These are phyloP conservation scores for Lactarius sp. DNA, from an alignment of 768 basidiomycete species.

Conservation along the genomic window DNA sequence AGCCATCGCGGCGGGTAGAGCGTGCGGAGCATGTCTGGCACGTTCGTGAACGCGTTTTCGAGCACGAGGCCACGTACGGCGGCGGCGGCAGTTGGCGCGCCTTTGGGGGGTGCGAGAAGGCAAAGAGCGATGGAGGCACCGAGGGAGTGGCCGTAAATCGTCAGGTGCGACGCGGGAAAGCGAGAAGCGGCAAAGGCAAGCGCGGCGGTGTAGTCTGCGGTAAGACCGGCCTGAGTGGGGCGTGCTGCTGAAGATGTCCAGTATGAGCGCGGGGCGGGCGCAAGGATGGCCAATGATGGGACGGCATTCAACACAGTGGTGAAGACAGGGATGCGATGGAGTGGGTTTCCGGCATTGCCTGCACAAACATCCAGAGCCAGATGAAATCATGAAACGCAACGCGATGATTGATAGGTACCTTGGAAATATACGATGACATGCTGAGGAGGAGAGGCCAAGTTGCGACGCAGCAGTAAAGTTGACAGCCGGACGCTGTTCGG, in stretches of 20 bases:
- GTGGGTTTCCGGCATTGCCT: conserved; percentile 51
- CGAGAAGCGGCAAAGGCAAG: conserved; percentile 32
- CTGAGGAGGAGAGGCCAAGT: conserved; percentile 2
- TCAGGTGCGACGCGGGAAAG: conserved; percentile 34
- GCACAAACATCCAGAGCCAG: background rate
- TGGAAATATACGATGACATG: conserved; percentile 36
- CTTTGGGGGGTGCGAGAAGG: conserved; percentile 31
- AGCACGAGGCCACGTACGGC: conserved; percentile 38
- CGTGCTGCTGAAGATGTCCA: conserved; percentile 41
- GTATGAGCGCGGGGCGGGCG: conserved; percentile 46
- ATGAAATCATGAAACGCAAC: background rate
- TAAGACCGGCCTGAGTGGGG: conserved; percentile 39
- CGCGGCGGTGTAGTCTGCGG: conserved; percentile 38
- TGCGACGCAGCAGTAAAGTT: conserved; percentile 29
- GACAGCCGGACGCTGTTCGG: conserved; percentile 25
- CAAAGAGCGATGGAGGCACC: conserved; percentile 43
- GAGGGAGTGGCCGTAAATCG: conserved; percentile 47
- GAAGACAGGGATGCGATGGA: conserved; percentile 44
- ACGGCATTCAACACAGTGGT: conserved; percentile 30
- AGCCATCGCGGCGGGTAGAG: conserved; percentile 46
- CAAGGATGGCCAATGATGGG: conserved; percentile 31
- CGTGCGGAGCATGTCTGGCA: conserved; percentile 43
- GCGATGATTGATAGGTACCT: conserved; percentile 28
- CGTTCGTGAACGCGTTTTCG: conserved; percentile 48
- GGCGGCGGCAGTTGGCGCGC: background rate